Percentiles rank a stretch among this genome's conserved stretches.
Evolutionary conservation across 345 rosid species (phyloP).

Genomic region (Ceriops decandra): DNA sequence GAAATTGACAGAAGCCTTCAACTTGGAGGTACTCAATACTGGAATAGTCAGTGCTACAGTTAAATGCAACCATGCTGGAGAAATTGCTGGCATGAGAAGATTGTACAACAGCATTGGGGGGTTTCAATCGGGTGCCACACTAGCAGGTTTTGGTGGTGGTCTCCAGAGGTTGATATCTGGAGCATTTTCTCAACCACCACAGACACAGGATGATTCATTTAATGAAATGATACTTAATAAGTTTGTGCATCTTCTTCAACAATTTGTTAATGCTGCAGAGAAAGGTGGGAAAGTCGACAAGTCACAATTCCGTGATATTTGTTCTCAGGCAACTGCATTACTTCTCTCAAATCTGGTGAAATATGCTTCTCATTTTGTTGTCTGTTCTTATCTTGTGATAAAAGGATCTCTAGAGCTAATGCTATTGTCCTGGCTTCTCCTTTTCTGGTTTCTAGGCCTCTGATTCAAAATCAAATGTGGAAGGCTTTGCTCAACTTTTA

Average conservation of each 20-base stretch:
- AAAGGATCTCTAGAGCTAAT: slow-evolving; percentile 13
- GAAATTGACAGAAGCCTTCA: slow-evolving; percentile 76
- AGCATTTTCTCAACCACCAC: slow-evolving; percentile 70
- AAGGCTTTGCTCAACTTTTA: slow-evolving; percentile 88
- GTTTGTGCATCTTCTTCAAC: slow-evolving; percentile 89
- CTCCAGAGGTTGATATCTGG: slow-evolving; percentile 88
- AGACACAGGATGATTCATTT: slow-evolving; percentile 74
- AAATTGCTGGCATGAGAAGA: slow-evolving; percentile 99
- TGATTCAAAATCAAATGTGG: slow-evolving; percentile 69
- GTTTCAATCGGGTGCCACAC: slow-evolving; percentile 59
- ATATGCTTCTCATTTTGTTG: slow-evolving; percentile 5
- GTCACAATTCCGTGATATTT: slow-evolving; percentile 76
- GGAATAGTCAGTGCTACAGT: slow-evolving; percentile 95
- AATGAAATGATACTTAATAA: slow-evolving; percentile 79
- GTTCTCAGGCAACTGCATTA: slow-evolving; percentile 95
- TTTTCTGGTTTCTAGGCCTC: slow-evolving; percentile 48
- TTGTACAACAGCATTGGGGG: slow-evolving; percentile 93
- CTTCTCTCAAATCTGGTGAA: slow-evolving; percentile 92
- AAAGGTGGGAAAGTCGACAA: slow-evolving; percentile 90
- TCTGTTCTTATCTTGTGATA: background rate
- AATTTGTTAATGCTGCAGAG: slow-evolving; percentile 81
- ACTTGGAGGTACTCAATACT: slow-evolving; percentile 94
- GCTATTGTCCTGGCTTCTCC: slow-evolving; percentile 13
- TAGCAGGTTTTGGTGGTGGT: slow-evolving; percentile 60
- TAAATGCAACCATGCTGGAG: slow-evolving; percentile 94